These are phyloP conservation scores for Aquilaria agallochum DNA, from an alignment of 441 rosid genomes.

Conservation along the genomic window DNA sequence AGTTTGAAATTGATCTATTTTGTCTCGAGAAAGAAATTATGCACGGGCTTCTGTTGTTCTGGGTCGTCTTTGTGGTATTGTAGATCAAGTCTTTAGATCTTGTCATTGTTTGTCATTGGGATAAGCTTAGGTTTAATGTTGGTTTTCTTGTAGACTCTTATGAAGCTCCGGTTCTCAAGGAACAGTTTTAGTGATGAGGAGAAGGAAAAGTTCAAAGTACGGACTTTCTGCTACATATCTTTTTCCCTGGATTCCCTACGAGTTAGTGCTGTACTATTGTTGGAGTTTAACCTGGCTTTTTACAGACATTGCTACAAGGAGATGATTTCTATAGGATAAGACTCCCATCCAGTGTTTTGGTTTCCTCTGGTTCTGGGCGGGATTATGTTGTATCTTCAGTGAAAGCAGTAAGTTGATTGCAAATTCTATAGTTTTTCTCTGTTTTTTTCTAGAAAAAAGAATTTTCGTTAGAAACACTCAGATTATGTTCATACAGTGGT, in stretches of 20 bases:
- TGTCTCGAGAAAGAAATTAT: no score
- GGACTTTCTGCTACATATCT: not conserved
- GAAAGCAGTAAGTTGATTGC: constrained; percentile 64
- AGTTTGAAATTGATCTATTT: no score
- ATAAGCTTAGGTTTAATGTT: not conserved
- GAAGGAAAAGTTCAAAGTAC: constrained; percentile 68
- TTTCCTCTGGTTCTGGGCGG: constrained; percentile 74
- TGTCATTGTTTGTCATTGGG: not conserved
- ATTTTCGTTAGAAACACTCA: constrained; percentile 1
- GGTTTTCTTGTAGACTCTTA: constrained; percentile 47
- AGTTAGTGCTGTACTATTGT: constrained; percentile 5
- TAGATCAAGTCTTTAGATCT: not conserved
- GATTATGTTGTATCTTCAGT: constrained; percentile 73
- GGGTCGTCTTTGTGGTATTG: no score
- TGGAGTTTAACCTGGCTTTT: constrained; percentile 9
- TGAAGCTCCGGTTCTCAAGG: constrained; percentile 89
- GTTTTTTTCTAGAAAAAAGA: constrained; percentile 3
- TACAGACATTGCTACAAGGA: constrained; percentile 63
- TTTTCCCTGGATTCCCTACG: constrained; percentile 3
- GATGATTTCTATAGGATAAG: constrained; percentile 91
- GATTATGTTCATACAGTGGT: not conserved
- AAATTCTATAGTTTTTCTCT: constrained; percentile 7
- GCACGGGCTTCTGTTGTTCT: no score
- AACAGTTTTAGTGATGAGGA: constrained; percentile 49
- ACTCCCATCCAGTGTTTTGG: constrained; percentile 83